Percentiles rank a stretch among this genome's conserved stretches.
Conservation (phyloP, 305 asterid species). For the Andrographis paniculata region DNA sequence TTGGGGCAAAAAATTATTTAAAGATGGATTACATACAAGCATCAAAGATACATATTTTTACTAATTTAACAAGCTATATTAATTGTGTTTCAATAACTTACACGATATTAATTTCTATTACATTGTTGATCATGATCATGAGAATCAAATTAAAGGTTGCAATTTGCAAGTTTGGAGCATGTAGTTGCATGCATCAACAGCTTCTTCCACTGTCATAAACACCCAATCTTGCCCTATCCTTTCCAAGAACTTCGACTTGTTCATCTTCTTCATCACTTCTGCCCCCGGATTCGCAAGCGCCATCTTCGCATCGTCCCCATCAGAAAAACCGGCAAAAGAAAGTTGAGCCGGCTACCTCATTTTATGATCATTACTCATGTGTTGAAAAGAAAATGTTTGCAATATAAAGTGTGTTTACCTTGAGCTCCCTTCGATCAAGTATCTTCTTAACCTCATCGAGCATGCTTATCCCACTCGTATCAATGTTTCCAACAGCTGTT, state of each 20-base stretch:
- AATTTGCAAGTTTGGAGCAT: slow-evolving; percentile 51
- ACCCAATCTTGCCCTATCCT: slow-evolving; percentile 78
- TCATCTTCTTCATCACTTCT: slow-evolving; percentile 85
- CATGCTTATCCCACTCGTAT: slow-evolving; percentile 95
- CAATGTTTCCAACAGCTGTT: slow-evolving; percentile 89
- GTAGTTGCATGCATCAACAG: slow-evolving; percentile 75
- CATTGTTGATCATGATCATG: too few species aligned
- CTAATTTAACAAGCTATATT: too few species aligned
- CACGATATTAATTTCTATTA: too few species aligned
- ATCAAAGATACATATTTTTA: too few species aligned
- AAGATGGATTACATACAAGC: too few species aligned
- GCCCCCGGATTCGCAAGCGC: slow-evolving; percentile 64
- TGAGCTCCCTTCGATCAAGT: slow-evolving; percentile 61
- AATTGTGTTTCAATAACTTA: too few species aligned
- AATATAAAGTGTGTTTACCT: slow-evolving; percentile 26
- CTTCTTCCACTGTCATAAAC: slow-evolving; percentile 77
- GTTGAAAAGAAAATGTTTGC: background rate
- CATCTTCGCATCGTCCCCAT: background rate
- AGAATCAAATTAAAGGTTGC: background rate
- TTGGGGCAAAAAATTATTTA: too few species aligned
- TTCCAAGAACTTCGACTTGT: slow-evolving; percentile 62
- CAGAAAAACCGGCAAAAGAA: background rate
- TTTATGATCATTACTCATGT: too few species aligned
- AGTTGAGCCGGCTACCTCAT: background rate
- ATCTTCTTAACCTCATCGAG: slow-evolving; percentile 72